These are phyloP conservation scores for Nyssa sinensis DNA, from an alignment of 148 eudicot genomes.

Conservation along the genomic window DNA sequence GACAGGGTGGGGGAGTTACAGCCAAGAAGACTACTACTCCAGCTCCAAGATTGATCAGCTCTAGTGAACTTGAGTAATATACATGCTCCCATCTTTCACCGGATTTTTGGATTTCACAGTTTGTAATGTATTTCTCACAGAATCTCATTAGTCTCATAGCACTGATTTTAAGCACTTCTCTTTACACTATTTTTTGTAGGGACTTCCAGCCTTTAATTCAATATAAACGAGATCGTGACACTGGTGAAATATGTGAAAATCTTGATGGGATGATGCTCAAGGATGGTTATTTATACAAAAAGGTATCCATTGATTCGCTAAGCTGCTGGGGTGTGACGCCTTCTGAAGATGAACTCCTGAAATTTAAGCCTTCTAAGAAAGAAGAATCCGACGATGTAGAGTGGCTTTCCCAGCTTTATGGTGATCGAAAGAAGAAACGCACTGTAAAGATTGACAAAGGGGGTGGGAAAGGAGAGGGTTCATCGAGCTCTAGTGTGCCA, in stretches of 20 bases:
- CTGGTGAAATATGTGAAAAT: constrained; percentile 66
- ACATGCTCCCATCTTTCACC: neutral
- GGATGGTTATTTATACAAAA: constrained; percentile 87
- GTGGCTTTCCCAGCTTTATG: constrained; percentile 91
- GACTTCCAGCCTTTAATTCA: constrained; percentile 93
- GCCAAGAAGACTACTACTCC: constrained; percentile 58
- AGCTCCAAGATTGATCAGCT: constrained; percentile 73
- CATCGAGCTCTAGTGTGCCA: constrained; percentile 52
- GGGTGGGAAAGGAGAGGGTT: constrained; percentile 74
- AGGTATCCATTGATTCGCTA: constrained; percentile 72
- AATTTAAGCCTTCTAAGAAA: constrained; percentile 62
- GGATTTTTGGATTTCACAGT: constrained; percentile 5
- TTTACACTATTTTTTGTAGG: constrained; percentile 44
- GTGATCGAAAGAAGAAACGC: constrained; percentile 56
- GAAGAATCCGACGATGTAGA: constrained; percentile 66
- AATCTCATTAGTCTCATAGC: too few species aligned
- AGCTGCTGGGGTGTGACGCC: constrained; percentile 75
- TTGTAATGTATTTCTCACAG: neutral
- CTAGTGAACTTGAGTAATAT: constrained; percentile 84
- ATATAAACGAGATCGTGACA: constrained; percentile 81
- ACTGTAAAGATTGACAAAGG: constrained; percentile 37
- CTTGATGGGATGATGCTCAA: constrained; percentile 86
- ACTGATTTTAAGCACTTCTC: too few species aligned
- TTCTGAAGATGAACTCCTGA: constrained; percentile 77
- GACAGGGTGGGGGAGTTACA: constrained; percentile 77